Evolutionary conservation across 768 basidiomycete genomes (phyloP), one percentile per base, ranked within the genome.

Genomic region (Thelephora aurantiotincta): DNA sequence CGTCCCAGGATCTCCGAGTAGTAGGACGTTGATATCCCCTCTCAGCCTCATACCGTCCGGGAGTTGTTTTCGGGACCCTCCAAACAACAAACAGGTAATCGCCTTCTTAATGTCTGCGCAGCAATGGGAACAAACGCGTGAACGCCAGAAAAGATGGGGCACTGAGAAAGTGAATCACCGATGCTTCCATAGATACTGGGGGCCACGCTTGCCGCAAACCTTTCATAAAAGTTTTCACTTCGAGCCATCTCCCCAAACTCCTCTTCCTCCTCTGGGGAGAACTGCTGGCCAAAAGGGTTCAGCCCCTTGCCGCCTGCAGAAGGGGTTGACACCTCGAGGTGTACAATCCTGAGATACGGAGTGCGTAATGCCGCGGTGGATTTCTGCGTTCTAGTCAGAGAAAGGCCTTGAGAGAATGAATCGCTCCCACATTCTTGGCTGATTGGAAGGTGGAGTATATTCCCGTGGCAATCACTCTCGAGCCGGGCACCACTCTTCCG

Each of bases 1-100:
- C 12, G 96, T 98, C 66, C 96, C 96, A 6, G 96, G 96, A 62
- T 99, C 96, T 63, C 96, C 96, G 23, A 99, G 75, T 22, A 98
- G 65, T 9, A 99, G 68, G 16, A 99, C 96, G 60, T 99, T 99
- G 61, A 99, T 98, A 60, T 99, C 96, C 11, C 96, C 96, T 60
- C 96, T 75, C 36, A 99, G 65, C 30, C 96, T 75, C 89, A 97
- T 93, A 7, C 96, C 93, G 60, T 99, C 96, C 6, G 96, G 96
- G 5, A 99, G 66, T 44, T 96, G 71, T 65, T 99, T 99, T 68
- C 92, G 98, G 16, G 92, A 93, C 5, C 96, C 96, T 23, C 96
- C 96, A 55, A 98, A 91, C 6, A 99, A 69, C n/a, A 99, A 68
- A 62, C 94, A 98, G 0, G 87, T 77, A 44, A 99, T 91, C 4